Percentiles rank a stretch among this genome's conserved stretches.
Conservation (phyloP, 352 stramenopile species). For the Lagenidium sp. region DNA sequence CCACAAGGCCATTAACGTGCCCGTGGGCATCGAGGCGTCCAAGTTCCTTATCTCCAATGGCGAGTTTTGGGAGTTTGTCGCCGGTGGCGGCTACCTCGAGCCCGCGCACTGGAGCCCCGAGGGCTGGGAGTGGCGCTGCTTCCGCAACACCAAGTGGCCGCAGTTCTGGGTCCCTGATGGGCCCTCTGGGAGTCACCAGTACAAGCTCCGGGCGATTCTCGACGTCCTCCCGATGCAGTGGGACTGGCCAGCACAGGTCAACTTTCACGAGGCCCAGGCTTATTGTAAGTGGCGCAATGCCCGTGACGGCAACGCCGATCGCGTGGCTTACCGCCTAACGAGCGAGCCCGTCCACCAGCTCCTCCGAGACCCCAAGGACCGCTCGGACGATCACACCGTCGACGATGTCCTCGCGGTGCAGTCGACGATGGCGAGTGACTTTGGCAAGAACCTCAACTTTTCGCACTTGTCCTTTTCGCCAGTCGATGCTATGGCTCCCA, state of each 20-base stretch:
- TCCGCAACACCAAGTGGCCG: conserved; percentile 95
- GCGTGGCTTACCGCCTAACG: conserved; percentile 78
- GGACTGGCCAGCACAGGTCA: conserved; percentile 95
- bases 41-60: conserved; percentile 95
- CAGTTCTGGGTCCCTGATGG: conserved; percentile 92
- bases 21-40: conserved; percentile 80
- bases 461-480: conserved; percentile 87
- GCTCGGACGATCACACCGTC: conserved; percentile 22
- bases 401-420: conserved; percentile 77
- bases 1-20: conserved; percentile 75
- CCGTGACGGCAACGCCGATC: conserved; percentile 46
- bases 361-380: conserved; percentile 62
- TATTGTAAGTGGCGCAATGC: conserved; percentile 86
- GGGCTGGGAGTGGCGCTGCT: conserved; percentile 93
- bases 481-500: conserved; percentile 74
- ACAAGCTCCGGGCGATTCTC: conserved; percentile 91
- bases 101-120: conserved; percentile 86
- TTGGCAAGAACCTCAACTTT: conserved; percentile 90
- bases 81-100: conserved; percentile 88
- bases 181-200: conserved; percentile 91
- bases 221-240: conserved; percentile 89
- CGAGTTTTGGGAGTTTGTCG: conserved; percentile 95
- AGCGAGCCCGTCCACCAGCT: conserved; percentile 92
- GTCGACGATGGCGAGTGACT: conserved; percentile 31
- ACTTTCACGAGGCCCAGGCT: conserved; percentile 93